Conservation (phyloP, 345 rosid genomes). For the Camelina laxa region DNA sequence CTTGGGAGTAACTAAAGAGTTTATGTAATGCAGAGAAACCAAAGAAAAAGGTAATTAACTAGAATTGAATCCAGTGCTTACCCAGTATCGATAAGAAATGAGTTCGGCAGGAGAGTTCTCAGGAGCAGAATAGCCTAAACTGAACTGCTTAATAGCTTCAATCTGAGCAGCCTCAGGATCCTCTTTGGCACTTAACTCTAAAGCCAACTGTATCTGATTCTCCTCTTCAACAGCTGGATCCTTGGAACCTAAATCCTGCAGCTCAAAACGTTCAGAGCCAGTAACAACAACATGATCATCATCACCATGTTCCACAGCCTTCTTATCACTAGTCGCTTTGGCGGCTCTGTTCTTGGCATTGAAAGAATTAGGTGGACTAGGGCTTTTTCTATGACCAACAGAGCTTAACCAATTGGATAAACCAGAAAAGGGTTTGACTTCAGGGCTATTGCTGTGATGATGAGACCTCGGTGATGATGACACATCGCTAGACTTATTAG, state of each 20-base stretch:
- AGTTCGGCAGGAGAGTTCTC: conserved; percentile 93
- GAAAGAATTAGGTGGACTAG: conserved; percentile 70
- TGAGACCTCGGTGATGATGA: conserved; percentile 36
- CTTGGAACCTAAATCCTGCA: conserved; percentile 47
- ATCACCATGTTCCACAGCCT: conserved; percentile 48
- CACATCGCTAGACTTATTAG: conserved; percentile 33
- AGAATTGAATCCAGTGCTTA: conserved; percentile 25
- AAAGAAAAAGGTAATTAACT: no score
- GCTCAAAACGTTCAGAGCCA: conserved; percentile 10
- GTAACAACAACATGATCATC: conserved; percentile 55
- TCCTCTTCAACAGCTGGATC: conserved; percentile 79
- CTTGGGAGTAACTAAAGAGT: not conserved
- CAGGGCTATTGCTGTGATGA: conserved; percentile 43
- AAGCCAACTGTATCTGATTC: conserved; percentile 89
- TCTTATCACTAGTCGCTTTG: not conserved
- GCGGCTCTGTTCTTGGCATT: conserved; percentile 41
- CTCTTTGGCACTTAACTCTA: conserved; percentile 93
- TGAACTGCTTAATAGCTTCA: conserved; percentile 93
- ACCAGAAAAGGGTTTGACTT: conserved; percentile 68
- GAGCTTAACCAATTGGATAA: conserved; percentile 88
- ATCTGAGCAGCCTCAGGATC: conserved; percentile 98
- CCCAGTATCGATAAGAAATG: conserved; percentile 94
- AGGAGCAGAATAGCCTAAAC: conserved; percentile 78
- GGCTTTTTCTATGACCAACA: conserved; percentile 64
- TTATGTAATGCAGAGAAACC: not conserved